Percentiles rank a stretch among this genome's conserved stretches.
These are phyloP conservation scores for Flaveria linearis DNA, from an alignment of 129 eudicot genomes.

Conservation along the genomic window DNA sequence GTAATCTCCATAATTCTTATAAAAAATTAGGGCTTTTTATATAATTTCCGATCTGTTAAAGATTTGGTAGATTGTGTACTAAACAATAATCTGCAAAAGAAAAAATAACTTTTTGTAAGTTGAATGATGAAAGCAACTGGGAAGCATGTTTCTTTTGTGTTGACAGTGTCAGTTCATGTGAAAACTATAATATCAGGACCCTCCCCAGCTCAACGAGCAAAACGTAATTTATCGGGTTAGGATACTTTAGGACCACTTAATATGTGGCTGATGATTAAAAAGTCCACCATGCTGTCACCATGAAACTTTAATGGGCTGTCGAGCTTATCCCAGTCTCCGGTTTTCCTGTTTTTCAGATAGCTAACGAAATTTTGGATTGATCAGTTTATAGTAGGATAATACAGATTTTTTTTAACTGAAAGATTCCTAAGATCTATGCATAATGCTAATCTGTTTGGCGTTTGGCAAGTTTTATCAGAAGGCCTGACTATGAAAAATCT, in stretches of 20 bases:
- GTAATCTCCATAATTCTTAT: slow-evolving; percentile 1
- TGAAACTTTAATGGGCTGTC: neutral
- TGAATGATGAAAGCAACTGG: neutral
- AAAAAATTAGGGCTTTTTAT: neutral
- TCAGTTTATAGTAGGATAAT: neutral
- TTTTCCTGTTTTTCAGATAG: neutral
- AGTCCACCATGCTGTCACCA: neutral
- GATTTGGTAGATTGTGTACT: slow-evolving; percentile 3
- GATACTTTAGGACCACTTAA: slow-evolving; percentile 7
- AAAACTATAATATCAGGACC: neutral
- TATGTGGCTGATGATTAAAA: neutral
- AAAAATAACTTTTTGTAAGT: neutral
- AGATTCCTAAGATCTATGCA: neutral
- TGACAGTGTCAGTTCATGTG: slow-evolving; percentile 8
- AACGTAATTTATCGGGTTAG: neutral
- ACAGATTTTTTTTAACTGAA: slow-evolving; percentile 9
- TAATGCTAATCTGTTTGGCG: neutral
- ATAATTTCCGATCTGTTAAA: neutral
- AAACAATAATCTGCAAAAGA: slow-evolving; percentile 1
- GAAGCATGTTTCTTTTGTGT: neutral
- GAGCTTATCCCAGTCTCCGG: neutral
- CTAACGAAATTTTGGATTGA: neutral
- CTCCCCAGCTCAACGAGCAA: neutral
- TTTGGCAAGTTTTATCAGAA: neutral
- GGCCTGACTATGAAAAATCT: neutral